Base-by-base conservation (phyloP, 495 filamentous ascomycete genomes). In the Penicillium silybi region DNA sequence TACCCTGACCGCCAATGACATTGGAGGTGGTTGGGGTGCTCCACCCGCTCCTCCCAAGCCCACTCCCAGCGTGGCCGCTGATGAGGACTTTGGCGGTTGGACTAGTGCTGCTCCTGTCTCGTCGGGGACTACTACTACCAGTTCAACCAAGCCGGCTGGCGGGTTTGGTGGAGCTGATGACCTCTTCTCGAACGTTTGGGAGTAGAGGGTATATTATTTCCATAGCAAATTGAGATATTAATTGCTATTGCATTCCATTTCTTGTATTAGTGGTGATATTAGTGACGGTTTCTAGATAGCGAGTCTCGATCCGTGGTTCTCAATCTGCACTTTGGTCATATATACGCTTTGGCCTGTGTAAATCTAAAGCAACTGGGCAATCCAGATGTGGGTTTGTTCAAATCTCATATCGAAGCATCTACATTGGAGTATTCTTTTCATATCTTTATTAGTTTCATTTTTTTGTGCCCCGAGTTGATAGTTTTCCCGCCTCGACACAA, bases 51-150 rank as follows among this genome's bases (percentile, higher is more conserved):
- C 74, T 3, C 66, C 80, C 19, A 74, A 76, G 53, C 65, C 72
- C 0, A 64, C 73, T 9, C 83, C 87, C 10, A 85, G 85, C 55
- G 85, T 93, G 2, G 79, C 82, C 25, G 83, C 82, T 0, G 91
- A 97, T 64, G 91, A 97, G 68, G 91, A 97, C 58, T 97, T 95
- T 72, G 91, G 91, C 15, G 90, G 90, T 19, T 97, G 91, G 91
- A 86, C 85, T 40, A 90, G 87, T 70, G 83, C 85, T 41, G 76
- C 78, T 20, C 75, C 80, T 7, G 68, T 71, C 25, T 66, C 70
- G 22, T 75, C 77, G 45, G 74, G 77, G n/a, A 63, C 57, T 27
- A 59, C 55, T 7, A 52, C 61, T 16, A 66, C 58, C 48, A 62
- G 55, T 44, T 51, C 72, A 42, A 50, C 62, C 46, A 81, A 82